phyloP scores from a whole-genome alignment of 2,329 filamentous ascomycete genomes.

The Colletotrichum higginsianum region DNA sequence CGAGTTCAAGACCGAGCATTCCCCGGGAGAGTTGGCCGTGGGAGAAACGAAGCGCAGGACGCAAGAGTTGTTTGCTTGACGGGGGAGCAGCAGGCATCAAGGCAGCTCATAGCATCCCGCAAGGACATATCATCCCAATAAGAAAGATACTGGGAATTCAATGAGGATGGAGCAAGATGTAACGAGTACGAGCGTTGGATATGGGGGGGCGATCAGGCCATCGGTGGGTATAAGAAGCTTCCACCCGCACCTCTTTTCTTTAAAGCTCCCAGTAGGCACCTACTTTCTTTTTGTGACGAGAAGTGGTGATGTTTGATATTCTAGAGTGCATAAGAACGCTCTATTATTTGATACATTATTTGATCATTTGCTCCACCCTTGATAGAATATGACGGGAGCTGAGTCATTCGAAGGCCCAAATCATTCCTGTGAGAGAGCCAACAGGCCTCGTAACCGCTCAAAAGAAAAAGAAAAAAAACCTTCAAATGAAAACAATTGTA shows the following conservation, averaged over 20 bases:
- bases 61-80: conserved; percentile 11
- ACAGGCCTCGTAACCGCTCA: background rate
- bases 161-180: too few species aligned
- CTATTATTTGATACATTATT: background rate
- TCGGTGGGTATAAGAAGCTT: too few species aligned
- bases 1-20: conserved; percentile 22
- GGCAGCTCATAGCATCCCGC: too few species aligned
- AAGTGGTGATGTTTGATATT: background rate
- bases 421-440: background rate
- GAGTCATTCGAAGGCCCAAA: background rate
- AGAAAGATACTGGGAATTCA: background rate
- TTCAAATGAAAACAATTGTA: background rate
- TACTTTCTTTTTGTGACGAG: background rate
- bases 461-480: background rate
- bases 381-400: conserved; percentile 17
- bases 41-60: conserved; percentile 10
- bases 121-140: background rate
- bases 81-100: background rate
- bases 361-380: background rate
- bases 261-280: background rate
- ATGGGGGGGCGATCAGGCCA: too few species aligned
- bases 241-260: too few species aligned
- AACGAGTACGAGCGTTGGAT: too few species aligned
- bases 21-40: background rate
- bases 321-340: too few species aligned